These are phyloP conservation scores for Penicillium freii DNA, from an alignment of 2,329 filamentous ascomycete species.

Conservation along the genomic window DNA sequence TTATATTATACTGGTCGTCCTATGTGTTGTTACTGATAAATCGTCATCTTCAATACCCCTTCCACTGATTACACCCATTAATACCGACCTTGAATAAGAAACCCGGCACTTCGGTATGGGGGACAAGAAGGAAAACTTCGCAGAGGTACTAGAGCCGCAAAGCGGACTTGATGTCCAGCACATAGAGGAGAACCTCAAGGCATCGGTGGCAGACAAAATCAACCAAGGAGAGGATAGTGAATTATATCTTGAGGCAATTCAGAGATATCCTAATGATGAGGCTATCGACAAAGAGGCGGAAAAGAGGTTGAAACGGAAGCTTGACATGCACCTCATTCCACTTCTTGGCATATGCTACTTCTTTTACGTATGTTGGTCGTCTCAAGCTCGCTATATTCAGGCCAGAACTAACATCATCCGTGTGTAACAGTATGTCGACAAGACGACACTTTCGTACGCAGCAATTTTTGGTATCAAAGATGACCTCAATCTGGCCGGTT, in stretches of 20 bases:
- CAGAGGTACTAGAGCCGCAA: neutral
- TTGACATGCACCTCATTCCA: neutral
- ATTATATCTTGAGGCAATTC: neutral
- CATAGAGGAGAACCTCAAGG: neutral
- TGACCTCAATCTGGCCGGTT: constrained; percentile 25
- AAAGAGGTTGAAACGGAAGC: neutral
- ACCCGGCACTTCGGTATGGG: neutral
- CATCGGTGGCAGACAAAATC: neutral
- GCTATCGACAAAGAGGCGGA: neutral
- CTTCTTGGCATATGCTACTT: neutral
- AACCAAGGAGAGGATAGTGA: neutral
- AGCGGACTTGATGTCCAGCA: neutral
- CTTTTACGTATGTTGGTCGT: constrained; percentile 15
- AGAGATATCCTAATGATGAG: neutral
- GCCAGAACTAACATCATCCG: neutral
- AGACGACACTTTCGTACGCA: neutral
- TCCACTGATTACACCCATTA: neutral
- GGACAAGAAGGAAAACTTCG: neutral
- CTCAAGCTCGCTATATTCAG: neutral
- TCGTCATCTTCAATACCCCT: neutral
- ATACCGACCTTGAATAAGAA: neutral
- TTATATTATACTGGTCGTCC: neutral
- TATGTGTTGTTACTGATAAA: neutral
- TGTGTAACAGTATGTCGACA: neutral
- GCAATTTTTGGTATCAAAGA: neutral